Conservation (phyloP, 2,329 filamentous ascomycete genomes). For the Claviceps sp. region DNA sequence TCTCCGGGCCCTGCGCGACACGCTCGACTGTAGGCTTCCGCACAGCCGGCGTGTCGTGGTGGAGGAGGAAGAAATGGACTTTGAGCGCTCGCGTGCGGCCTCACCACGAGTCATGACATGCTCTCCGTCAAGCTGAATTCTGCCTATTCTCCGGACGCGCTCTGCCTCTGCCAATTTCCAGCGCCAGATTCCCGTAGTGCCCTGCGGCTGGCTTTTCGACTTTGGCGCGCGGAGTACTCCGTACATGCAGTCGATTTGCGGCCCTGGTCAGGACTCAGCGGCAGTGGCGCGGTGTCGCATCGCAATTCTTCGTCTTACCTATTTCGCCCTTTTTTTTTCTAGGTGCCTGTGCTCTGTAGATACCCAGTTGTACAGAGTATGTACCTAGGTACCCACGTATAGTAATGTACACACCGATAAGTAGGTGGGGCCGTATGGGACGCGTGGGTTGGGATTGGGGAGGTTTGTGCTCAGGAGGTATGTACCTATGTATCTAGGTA, state of each 20-base stretch:
- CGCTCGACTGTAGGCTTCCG: constrained; percentile 4
- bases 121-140: not conserved
- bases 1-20: constrained; percentile 1
- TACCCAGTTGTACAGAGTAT: no score
- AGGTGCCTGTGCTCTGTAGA: no score
- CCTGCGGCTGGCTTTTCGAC: not conserved
- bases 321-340: no score
- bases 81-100: not conserved
- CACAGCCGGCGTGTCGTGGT: constrained; percentile 8
- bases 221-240: not conserved
- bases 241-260: not conserved
- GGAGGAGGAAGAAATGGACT: constrained; percentile 4
- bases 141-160: not conserved
- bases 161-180: not conserved
- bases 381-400: no score
- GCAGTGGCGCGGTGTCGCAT: no score
- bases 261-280: no score
- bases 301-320: no score
- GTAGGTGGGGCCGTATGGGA: no score
- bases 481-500: no score
- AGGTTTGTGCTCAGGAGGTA: no score
- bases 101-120: constrained; percentile 2
- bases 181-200: not conserved
- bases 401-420: no score
- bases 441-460: no score